Evolutionary conservation across 2,329 filamentous ascomycete species (phyloP).

Genomic region (Phaeosphaeria sp.): DNA sequence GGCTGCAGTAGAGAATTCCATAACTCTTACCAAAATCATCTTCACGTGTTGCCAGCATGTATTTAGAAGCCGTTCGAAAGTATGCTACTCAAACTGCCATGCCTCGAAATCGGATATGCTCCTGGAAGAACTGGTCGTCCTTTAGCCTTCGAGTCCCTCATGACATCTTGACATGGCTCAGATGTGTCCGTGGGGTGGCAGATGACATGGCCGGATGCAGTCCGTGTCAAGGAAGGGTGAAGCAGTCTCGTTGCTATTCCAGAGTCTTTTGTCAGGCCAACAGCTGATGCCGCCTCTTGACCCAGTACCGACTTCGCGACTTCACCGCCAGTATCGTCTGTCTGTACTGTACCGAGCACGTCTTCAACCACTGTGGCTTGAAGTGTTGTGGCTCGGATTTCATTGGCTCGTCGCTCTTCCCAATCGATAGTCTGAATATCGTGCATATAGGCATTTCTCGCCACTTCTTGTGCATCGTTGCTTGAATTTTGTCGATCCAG

Average conservation of each 20-base stretch:
- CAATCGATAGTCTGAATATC: slow-evolving; percentile 1
- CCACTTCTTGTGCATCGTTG: not conserved
- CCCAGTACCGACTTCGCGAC: not conserved
- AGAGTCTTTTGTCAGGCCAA: not conserved
- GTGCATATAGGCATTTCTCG: not conserved
- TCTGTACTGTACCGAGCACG: not conserved
- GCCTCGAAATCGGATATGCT: not conserved
- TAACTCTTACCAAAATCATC: no score
- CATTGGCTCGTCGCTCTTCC: not conserved
- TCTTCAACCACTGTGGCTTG: not conserved
- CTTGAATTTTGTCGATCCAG: not conserved
- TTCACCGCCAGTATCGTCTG: not conserved
- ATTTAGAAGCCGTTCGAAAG: no score
- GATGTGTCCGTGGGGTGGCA: not conserved
- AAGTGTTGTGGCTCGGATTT: not conserved
- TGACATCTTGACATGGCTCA: not conserved
- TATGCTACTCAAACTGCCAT: not conserved
- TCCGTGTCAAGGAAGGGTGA: not conserved
- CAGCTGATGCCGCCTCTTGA: not conserved
- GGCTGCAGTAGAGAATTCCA: no score
- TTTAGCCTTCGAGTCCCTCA: not conserved
- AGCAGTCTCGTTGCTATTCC: not conserved
- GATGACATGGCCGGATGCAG: not conserved
- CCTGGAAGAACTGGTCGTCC: not conserved
- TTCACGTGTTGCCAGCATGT: no score